These are phyloP conservation scores for Lepidopterella palustris DNA, from an alignment of 495 filamentous ascomycete genomes.

Conservation along the genomic window DNA sequence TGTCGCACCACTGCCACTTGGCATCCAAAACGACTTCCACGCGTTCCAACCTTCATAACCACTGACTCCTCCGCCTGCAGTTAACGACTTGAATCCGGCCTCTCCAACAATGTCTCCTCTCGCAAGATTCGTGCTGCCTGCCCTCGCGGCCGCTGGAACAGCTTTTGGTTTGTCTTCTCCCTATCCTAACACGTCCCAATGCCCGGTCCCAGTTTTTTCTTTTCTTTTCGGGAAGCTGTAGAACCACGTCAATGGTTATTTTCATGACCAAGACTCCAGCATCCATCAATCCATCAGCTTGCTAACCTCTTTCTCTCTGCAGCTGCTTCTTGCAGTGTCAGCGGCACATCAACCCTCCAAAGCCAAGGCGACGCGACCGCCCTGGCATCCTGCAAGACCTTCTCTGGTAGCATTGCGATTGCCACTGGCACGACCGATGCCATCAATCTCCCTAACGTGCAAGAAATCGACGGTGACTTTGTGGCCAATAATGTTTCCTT, in stretches of 20 bases:
- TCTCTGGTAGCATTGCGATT: slow-evolving; percentile 66
- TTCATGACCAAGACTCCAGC: background rate
- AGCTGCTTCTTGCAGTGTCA: slow-evolving; percentile 44
- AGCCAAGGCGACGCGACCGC: slow-evolving; percentile 65
- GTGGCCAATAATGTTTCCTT: slow-evolving; percentile 50
- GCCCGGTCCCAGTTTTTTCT: background rate
- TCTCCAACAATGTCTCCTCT: slow-evolving; percentile 58
- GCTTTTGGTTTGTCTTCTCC: slow-evolving; percentile 55
- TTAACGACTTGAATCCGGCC: slow-evolving; percentile 17
- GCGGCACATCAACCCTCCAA: slow-evolving; percentile 51
- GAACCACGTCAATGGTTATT: background rate
- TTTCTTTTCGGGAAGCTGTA: background rate
- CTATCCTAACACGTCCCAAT: background rate
- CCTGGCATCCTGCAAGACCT: slow-evolving; percentile 58
- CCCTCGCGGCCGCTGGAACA: slow-evolving; percentile 58
- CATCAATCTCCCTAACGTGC: slow-evolving; percentile 51
- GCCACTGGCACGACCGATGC: slow-evolving; percentile 44
- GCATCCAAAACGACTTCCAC: slow-evolving; percentile 2
- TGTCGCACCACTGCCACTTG: slow-evolving; percentile 5
- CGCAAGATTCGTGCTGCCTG: slow-evolving; percentile 62
- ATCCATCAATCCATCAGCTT: background rate
- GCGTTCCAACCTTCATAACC: slow-evolving; percentile 8
- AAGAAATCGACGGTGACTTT: slow-evolving; percentile 64
- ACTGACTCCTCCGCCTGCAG: slow-evolving; percentile 13
- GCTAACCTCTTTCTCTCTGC: background rate